Conservation (phyloP, 2,329 filamentous ascomycete genomes). For the Fragosphaeria purpurea region DNA sequence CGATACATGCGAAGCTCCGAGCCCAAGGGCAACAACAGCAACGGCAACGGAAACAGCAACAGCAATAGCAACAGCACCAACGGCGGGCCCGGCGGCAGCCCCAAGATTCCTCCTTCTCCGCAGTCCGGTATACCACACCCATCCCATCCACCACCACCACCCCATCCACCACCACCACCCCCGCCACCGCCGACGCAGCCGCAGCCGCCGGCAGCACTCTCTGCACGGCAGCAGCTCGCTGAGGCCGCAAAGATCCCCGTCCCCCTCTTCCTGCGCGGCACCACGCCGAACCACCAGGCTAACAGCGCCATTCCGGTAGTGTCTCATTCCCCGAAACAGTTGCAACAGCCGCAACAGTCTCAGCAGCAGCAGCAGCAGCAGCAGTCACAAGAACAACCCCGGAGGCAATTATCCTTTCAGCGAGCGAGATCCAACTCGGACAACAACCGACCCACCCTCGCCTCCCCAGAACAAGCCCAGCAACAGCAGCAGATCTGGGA, state of each 20-base stretch:
- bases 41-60: slow-evolving; percentile 1
- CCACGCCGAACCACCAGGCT: slow-evolving; percentile 17
- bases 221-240: slow-evolving; percentile 18
- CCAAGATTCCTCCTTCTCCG: neutral
- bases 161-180: slow-evolving; percentile 17
- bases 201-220: slow-evolving; percentile 17
- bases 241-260: slow-evolving; percentile 27
- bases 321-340: slow-evolving; percentile 4
- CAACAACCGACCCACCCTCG: slow-evolving; percentile 10
- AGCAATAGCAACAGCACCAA: slow-evolving; percentile 1
- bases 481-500: slow-evolving; percentile 20
- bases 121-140: neutral
- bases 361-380: neutral
- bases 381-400: neutral
- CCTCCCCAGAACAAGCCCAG: slow-evolving; percentile 9
- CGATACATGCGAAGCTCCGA: slow-evolving; percentile 16
- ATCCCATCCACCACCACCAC: slow-evolving; percentile 13
- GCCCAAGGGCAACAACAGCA: slow-evolving; percentile 11
- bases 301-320: slow-evolving; percentile 5
- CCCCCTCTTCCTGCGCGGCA: slow-evolving; percentile 21
- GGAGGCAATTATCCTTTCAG: slow-evolving; percentile 5
- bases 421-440: slow-evolving; percentile 16
- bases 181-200: slow-evolving; percentile 15
- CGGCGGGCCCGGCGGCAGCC: slow-evolving; percentile 7
- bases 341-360: neutral